Evolutionary conservation across 2,329 filamentous ascomycete species (phyloP).

Genomic region (Fusarium sp.): DNA sequence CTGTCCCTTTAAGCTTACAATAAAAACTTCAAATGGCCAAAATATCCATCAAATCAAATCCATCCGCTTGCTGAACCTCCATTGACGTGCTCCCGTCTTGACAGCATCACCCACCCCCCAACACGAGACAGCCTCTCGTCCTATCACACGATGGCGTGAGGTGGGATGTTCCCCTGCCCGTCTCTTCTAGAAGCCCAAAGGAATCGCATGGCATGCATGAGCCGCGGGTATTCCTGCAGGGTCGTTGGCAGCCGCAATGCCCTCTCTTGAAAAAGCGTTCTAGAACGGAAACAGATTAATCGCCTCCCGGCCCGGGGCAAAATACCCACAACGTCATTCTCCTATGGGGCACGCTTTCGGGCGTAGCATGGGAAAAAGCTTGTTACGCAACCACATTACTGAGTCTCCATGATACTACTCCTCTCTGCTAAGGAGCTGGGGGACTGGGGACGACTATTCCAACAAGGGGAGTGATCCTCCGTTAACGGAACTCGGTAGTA

Average conservation of each 20-base stretch:
- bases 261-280: neutral
- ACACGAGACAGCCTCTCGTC: neutral
- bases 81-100: neutral
- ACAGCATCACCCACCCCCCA: neutral
- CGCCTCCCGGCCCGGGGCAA: conserved; percentile 30
- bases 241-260: neutral
- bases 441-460: conserved; percentile 18
- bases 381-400: conserved; percentile 38
- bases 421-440: neutral
- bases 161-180: neutral
- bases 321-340: conserved; percentile 35
- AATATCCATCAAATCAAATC: neutral
- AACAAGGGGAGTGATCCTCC: conserved; percentile 28
- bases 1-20: neutral
- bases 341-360: neutral
- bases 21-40: neutral
- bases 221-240: neutral
- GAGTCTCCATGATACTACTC: neutral
- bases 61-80: neutral
- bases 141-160: neutral
- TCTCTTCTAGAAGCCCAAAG: neutral
- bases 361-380: conserved; percentile 12
- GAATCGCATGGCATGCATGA: neutral
- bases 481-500: conserved; percentile 5
- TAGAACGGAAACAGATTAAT: conserved; percentile 35